Percentiles rank a stretch among this genome's conserved stretches.
phyloP scores from a whole-genome alignment of 305 asterid genomes.

The Fraxinus latifolia region DNA sequence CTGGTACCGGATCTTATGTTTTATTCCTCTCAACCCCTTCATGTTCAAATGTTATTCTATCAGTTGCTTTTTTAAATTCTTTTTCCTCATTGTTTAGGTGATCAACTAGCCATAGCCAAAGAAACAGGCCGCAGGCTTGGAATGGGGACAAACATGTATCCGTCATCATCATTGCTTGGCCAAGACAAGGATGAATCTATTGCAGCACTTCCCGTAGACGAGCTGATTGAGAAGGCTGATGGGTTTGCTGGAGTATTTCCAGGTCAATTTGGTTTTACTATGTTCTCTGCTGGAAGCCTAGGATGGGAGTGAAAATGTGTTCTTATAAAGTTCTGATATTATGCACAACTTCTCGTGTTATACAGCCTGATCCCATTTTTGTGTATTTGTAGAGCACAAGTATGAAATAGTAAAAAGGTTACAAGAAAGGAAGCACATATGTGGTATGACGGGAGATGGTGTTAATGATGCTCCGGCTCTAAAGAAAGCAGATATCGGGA shows the following conservation, averaged over 20 bases:
- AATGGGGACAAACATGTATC: constrained; percentile 93
- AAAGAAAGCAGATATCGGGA: constrained; percentile 82
- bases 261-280: constrained; percentile 31
- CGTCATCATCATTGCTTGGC: constrained; percentile 72
- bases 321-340: not conserved
- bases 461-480: constrained; percentile 83
- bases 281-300: not conserved
- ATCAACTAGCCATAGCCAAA: constrained; percentile 77
- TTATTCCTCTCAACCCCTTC: not conserved
- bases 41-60: not conserved
- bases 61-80: not conserved
- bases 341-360: not conserved
- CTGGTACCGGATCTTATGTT: constrained; percentile 38
- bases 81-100: constrained; percentile 41
- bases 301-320: not conserved
- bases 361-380: not conserved
- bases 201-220: constrained; percentile 69
- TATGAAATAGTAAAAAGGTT: constrained; percentile 69
- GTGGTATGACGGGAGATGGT: constrained; percentile 91
- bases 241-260: constrained; percentile 94
- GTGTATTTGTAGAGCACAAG: constrained; percentile 54
- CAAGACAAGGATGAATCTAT: constrained; percentile 61
- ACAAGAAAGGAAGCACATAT: constrained; percentile 71
- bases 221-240: constrained; percentile 77
- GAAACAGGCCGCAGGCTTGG: constrained; percentile 94